Base-by-base conservation (phyloP, 2,329 filamentous ascomycete genomes). In the Dothideomycetes sp. region DNA sequence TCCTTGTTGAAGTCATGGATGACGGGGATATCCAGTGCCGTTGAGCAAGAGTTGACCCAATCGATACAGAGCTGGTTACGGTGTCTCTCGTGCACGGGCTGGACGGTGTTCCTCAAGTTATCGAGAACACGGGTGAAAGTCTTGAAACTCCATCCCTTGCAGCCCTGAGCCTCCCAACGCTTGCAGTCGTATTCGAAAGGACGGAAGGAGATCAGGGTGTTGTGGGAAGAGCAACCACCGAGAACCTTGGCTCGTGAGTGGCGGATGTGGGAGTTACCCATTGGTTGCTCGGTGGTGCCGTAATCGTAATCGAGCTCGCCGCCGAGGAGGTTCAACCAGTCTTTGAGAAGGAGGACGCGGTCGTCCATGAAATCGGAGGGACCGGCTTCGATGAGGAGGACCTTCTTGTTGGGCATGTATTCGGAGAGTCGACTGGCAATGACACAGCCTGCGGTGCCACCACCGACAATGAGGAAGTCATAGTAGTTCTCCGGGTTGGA, bases 281-380 rank as follows among this genome's bases (percentile, higher is more conserved):
- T 91, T 49, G 86, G 86, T 68, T 94, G 87, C 65, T 93, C 85
- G 33, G 80, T 85, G 23, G 86, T 94, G 55, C 76, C 76, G 64
- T 94, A 94, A 64, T 94, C 86, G 63, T 89, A 94, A 66, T 94
- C 87, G 46, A 94, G 74, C 57, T 94, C 79, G 56, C 85, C 84
- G 49, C 87, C 87, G 19, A 94, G 76, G 36, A 94, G 70, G 49
- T 73, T 78, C 49, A 94, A 70, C 87, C 87, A 94, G 64, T 93
- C 80, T 57, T 86, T 86, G 51, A 94, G 73, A 53, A 89, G 79
- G 36, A 94, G 73, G 32, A 94, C 87, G 43, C 84, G 78, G 62
- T 91, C 82, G 62, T 94, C 83, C 69, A 83, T 83, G 64, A 80
- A 91, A 63, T 94, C 87, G 59, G 83, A 89, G 41, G 87, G 87